Conservation (phyloP, 495 filamentous ascomycete species). For the Talaromyces thailandensis region DNA sequence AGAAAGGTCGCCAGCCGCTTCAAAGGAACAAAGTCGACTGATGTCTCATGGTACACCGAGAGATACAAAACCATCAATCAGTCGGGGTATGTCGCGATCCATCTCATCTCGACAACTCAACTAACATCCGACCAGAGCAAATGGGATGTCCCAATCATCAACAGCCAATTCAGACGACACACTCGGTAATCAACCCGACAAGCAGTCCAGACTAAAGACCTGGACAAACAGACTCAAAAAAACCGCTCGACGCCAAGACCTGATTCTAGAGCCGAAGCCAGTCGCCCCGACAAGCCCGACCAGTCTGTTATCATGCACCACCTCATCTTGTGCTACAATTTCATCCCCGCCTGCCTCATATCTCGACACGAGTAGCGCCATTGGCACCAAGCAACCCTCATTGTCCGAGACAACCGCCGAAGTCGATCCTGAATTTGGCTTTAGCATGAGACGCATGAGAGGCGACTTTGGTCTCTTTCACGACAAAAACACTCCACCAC, state of each 20-base stretch:
- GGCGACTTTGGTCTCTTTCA: background rate
- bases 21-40: background rate
- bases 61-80: background rate
- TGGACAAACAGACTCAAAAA: background rate
- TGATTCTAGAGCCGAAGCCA: too few species aligned
- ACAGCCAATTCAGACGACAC: background rate
- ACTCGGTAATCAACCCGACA: background rate
- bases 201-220: background rate
- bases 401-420: background rate
- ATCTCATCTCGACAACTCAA: background rate
- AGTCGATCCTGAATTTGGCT: background rate
- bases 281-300: background rate
- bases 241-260: background rate
- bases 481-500: background rate
- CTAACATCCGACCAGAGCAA: background rate
- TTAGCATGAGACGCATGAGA: background rate
- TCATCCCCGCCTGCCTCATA: background rate
- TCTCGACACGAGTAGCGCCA: background rate
- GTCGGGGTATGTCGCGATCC: background rate
- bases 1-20: background rate
- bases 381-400: background rate
- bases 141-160: background rate
- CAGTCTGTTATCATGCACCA: background rate
- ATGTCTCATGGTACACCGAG: background rate
- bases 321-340: background rate